These are phyloP conservation scores for Neurospora sp. DNA, from an alignment of 2,329 filamentous ascomycete genomes.

Conservation along the genomic window DNA sequence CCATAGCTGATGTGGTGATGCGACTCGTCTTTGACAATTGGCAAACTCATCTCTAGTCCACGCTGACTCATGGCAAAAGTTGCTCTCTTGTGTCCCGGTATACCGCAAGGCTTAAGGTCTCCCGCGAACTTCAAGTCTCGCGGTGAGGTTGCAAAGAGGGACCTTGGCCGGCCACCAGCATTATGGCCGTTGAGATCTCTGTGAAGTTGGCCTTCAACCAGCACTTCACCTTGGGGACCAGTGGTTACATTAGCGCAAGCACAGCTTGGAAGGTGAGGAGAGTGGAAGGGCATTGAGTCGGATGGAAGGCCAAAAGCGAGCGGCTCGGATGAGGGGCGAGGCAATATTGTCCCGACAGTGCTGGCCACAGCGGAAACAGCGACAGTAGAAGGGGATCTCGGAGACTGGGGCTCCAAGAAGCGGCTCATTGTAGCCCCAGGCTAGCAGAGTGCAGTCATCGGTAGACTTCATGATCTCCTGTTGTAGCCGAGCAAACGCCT, in stretches of 20 bases:
- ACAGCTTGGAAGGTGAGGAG: not conserved
- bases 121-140: not conserved
- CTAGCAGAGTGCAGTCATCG: constrained; percentile 2
- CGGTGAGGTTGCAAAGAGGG: too few relatives aligned
- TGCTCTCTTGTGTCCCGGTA: not conserved
- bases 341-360: fast-evolving
- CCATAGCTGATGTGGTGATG: not conserved
- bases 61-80: not conserved
- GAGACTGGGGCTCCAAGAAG: not conserved
- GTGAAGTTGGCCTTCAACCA: fast-evolving
- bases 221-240: not conserved
- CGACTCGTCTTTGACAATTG: not conserved
- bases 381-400: not conserved
- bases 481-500: constrained; percentile 9
- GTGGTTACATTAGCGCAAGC: not conserved
- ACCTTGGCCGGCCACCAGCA: too few relatives aligned
- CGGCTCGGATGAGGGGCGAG: fast-evolving
- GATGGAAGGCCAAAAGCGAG: not conserved
- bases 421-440: not conserved
- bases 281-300: too few relatives aligned
- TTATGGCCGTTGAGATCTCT: too few relatives aligned
- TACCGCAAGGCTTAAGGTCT: not conserved
- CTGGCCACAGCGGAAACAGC: fast-evolving
- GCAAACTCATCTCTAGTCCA: not conserved
- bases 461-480: constrained; percentile 8